Percentiles rank a stretch among this genome's conserved stretches.
phyloP scores from a whole-genome alignment of 495 filamentous ascomycete species.

The Echria macrotheca region DNA sequence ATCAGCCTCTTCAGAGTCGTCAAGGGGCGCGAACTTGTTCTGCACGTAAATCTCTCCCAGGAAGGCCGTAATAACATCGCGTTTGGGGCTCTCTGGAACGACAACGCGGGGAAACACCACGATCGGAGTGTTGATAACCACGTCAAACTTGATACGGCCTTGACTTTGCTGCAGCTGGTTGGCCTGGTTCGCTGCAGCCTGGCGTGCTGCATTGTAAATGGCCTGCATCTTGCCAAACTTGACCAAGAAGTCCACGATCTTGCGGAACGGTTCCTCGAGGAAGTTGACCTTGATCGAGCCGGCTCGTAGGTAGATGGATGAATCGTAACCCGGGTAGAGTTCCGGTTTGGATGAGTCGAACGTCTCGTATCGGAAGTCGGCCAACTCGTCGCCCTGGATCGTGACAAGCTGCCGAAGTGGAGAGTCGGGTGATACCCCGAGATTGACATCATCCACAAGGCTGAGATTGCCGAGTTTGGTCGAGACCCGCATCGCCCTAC shows the following conservation, averaged over 20 bases:
- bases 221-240: constrained; percentile 99
- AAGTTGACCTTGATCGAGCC: constrained; percentile 97
- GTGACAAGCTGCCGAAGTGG: constrained; percentile 81
- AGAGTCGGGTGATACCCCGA: constrained; percentile 75
- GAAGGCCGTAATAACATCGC: constrained; percentile 86
- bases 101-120: constrained; percentile 82
- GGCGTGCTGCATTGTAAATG: constrained; percentile 93
- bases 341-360: constrained; percentile 67
- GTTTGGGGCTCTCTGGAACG: constrained; percentile 47
- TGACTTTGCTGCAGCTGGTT: constrained; percentile 86
- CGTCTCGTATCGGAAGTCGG: constrained; percentile 97
- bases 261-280: constrained; percentile 91
- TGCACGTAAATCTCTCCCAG: constrained; percentile 95
- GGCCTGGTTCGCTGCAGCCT: constrained; percentile 91
- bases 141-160: constrained; percentile 85
- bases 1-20: constrained; percentile 60
- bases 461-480: constrained; percentile 82
- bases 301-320: constrained; percentile 78
- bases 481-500: constrained; percentile 76
- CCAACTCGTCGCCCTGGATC: constrained; percentile 91
- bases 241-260: constrained; percentile 94
- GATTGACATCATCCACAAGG: constrained; percentile 88
- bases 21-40: constrained; percentile 80
- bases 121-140: constrained; percentile 89
- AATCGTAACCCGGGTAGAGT: constrained; percentile 90